Evolutionary conservation across 495 filamentous ascomycete genomes (phyloP), one percentile per base, ranked within the genome.

Genomic region (Aspergillus asperescens): DNA sequence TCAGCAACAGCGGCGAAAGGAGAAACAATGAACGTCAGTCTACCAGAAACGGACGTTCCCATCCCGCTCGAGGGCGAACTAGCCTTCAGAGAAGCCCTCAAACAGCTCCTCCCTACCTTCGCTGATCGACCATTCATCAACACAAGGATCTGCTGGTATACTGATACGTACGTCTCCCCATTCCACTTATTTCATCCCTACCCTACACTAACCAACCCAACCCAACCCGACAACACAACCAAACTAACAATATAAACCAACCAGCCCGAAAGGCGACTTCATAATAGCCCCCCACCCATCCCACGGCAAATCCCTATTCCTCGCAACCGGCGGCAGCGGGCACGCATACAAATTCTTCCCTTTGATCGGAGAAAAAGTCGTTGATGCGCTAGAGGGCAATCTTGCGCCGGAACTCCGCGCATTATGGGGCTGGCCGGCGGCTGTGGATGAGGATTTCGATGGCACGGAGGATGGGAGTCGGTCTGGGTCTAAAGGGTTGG

Each of bases 271-370:
- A 13, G 88, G 81, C 5, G 86, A 95, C 64, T 96, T 90, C 72
- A 71, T 96, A 25, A 77, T 95, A 50, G 78, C 82, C 48, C 88
- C 87, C 55, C 87, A 93, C 55, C 89, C 89, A 0, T 61, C 66
- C 7, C 80, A 81, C 62, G 75, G 20, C 78, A 80, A n/a, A n/a
- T n/a, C n/a, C 10, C 70, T 95, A 16, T 90, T 95, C 66, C 61
- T 96, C 12, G 86, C 88, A 1, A 92, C 87, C 0, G 90, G 90
- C 12, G 90, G 87, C 12, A 88, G 84, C 59, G 90, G 90, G 2
- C 91, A 96, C 65, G 90, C 66, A 4, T 95, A 86, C 72, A 95
- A 95, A 64, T 95, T 95, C 65, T 67, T 95, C 65, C 90, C 90
- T 2, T 83, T 95, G 13, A 66, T 95, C 10, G 90, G 91, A 12